A percentile compares a stretch with the other conserved stretches of the same genome.
phyloP scores from a whole-genome alignment of 192 early-diverging fungal genomes.

The Pilobolus umbonatus region DNA sequence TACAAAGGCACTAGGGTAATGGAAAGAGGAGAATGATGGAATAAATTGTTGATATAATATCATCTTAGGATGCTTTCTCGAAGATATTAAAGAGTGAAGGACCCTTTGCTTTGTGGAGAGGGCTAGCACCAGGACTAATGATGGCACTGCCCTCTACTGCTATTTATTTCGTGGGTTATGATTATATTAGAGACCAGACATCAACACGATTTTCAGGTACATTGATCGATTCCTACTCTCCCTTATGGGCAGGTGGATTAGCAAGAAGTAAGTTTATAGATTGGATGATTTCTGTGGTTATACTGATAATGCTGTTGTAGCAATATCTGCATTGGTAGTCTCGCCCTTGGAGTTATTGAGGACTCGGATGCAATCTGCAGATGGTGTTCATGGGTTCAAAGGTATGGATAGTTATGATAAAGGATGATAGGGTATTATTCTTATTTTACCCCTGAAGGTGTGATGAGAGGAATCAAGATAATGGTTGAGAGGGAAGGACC shows the following conservation, averaged over 20 bases:
- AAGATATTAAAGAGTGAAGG: slow-evolving; percentile 84
- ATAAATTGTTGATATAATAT: background rate
- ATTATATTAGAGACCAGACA: slow-evolving; percentile 64
- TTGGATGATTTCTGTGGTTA: background rate
- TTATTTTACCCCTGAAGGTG: slow-evolving; percentile 7
- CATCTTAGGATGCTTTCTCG: slow-evolving; percentile 59
- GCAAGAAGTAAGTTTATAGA: slow-evolving; percentile 60
- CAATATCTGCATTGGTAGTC: slow-evolving; percentile 67
- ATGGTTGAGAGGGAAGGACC: slow-evolving; percentile 63
- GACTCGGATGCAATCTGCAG: slow-evolving; percentile 83
- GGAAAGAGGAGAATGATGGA: slow-evolving; percentile 9
- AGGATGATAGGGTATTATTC: background rate
- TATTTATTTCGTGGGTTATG: slow-evolving; percentile 95
- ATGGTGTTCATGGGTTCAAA: slow-evolving; percentile 53
- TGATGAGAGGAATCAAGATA: slow-evolving; percentile 49
- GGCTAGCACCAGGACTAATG: slow-evolving; percentile 79
- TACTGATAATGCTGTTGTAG: slow-evolving; percentile 32
- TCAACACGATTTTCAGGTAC: slow-evolving; percentile 26
- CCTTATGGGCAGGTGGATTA: slow-evolving; percentile 68
- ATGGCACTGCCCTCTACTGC: slow-evolving; percentile 90
- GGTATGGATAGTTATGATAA: slow-evolving; percentile 16
- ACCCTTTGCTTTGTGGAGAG: slow-evolving; percentile 74
- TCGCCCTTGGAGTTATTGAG: slow-evolving; percentile 91
- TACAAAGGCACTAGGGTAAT: slow-evolving; percentile 3
- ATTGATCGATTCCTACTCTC: slow-evolving; percentile 52